Base-by-base conservation (phyloP, 257 asterid species). In the Perilla frutescens region DNA sequence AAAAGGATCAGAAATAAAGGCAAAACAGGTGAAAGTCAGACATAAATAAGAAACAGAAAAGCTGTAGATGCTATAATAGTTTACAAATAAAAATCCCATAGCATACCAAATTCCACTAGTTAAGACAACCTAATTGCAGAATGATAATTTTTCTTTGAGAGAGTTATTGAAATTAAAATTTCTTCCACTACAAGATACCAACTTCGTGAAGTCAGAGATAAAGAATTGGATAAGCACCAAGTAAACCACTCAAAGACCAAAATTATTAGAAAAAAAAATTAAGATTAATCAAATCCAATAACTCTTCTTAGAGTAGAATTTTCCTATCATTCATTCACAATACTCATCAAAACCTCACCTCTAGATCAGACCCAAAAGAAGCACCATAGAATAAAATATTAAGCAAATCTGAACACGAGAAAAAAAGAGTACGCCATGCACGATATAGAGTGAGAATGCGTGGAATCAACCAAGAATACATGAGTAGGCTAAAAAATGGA, bases 401-500 rank as follows among this genome's bases (percentile, higher is more conserved):
- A 15, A 29, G 58, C 20, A 43, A 55, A 61, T 37, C 8, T 54
- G 29, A 12, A 51, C 10, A 1, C 29, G 31, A 60, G 37, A 50
- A 41, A n/a, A 53, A 48, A 56, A 4, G 54, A 62, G 41, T n/a
- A 11, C 5, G 76, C 1, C 66, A 55, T 3, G 32, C 59, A 53
- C 32, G 36, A 34, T 39, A 7, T 13, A 74, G 43, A 63, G 60
- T 54, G 48, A n/a, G 48, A 74, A 65, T 58, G 6, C 9, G 15
- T 44, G 61, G 65, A 34, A 43, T 62, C 55, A 62, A 53, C 44
- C 44, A 51, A 67, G 20, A n/a, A 51, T 36, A 57, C 61, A 12
- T 40, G 54, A 78, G 14, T 15, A 44, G 62, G 55, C 39, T n/a
- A 51, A 1, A 41, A 66, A 68, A 41, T 14, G 63, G 48, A 67